phyloP scores from a whole-genome alignment of 2,329 filamentous ascomycete genomes.

The Chaetothyriales sp. region DNA sequence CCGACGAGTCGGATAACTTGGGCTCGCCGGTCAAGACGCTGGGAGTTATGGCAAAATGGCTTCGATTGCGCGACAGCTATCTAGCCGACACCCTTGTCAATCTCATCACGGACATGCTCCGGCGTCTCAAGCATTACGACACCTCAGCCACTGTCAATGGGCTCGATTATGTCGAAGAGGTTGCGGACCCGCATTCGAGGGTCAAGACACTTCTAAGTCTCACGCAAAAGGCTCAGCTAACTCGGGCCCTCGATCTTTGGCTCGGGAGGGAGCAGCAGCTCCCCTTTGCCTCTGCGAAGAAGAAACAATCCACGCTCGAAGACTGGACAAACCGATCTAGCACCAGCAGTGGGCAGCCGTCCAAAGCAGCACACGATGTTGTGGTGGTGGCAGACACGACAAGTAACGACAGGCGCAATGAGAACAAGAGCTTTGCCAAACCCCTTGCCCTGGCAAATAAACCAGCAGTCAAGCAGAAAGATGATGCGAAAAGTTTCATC shows the following conservation, averaged over 20 bases:
- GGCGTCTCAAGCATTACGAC: slow-evolving; percentile 44
- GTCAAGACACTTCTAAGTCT: slow-evolving; percentile 66
- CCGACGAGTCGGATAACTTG: neutral
- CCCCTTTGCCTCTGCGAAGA: slow-evolving; percentile 26
- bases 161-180: slow-evolving; percentile 43
- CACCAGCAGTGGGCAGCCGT: slow-evolving; percentile 5
- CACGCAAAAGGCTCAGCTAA: slow-evolving; percentile 72
- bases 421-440: neutral
- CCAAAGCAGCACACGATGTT: slow-evolving; percentile 20
- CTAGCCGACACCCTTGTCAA: slow-evolving; percentile 68
- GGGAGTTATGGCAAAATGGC: slow-evolving; percentile 65
- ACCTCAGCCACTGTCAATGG: slow-evolving; percentile 49
- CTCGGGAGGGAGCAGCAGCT: slow-evolving; percentile 27
- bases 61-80: slow-evolving; percentile 76
- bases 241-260: slow-evolving; percentile 42
- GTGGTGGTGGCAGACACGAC: slow-evolving; percentile 16
- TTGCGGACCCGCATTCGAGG: slow-evolving; percentile 32
- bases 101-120: slow-evolving; percentile 70
- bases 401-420: slow-evolving; percentile 8
- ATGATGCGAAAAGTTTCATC: slow-evolving; percentile 44
- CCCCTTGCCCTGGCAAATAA: slow-evolving; percentile 13
- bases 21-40: slow-evolving; percentile 46
- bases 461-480: slow-evolving; percentile 13
- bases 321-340: slow-evolving; percentile 12
- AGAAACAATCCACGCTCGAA: slow-evolving; percentile 28